A percentile compares a stretch with the other conserved stretches of the same genome.
Evolutionary conservation across 2,329 filamentous ascomycete genomes (phyloP).

Genomic region (Fusarium nanum): DNA sequence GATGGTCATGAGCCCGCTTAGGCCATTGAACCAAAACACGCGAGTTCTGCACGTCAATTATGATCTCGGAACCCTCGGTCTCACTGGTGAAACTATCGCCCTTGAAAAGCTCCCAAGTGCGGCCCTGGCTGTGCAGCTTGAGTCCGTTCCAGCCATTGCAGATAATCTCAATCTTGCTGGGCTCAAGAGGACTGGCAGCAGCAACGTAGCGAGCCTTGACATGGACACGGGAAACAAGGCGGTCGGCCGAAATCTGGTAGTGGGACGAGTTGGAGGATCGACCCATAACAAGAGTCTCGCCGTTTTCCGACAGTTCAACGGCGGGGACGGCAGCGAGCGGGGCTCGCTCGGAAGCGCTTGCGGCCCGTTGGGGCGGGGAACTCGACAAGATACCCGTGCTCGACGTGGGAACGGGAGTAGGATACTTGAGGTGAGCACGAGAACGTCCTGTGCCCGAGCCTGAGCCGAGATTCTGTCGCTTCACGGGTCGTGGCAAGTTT

Average conservation of each 20-base stretch:
- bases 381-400: conserved; percentile 92
- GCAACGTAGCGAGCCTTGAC: conserved; percentile 87
- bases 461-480: conserved; percentile 67
- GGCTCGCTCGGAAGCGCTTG: conserved; percentile 78
- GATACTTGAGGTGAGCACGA: conserved; percentile 76
- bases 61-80: conserved; percentile 87
- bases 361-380: conserved; percentile 74
- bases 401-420: conserved; percentile 92
- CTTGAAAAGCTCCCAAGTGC: conserved; percentile 86
- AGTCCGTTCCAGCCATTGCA: conserved; percentile 97
- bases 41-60: conserved; percentile 94
- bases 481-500: conserved; percentile 73
- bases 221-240: conserved; percentile 92
- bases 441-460: conserved; percentile 25
- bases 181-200: conserved; percentile 73
- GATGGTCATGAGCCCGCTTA: conserved; percentile 62
- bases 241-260: conserved; percentile 91
- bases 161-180: conserved; percentile 85
- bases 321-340: conserved; percentile 87
- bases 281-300: conserved; percentile 86
- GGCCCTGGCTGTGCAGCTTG: conserved; percentile 90
- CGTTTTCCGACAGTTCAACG: conserved; percentile 82
- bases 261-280: conserved; percentile 95
- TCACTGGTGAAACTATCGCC: conserved; percentile 91
- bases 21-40: conserved; percentile 93